Percentiles rank a stretch among this genome's conserved stretches.
Conservation (phyloP, 139 green algal genomes). For the Chlorella sorokiniana region DNA sequence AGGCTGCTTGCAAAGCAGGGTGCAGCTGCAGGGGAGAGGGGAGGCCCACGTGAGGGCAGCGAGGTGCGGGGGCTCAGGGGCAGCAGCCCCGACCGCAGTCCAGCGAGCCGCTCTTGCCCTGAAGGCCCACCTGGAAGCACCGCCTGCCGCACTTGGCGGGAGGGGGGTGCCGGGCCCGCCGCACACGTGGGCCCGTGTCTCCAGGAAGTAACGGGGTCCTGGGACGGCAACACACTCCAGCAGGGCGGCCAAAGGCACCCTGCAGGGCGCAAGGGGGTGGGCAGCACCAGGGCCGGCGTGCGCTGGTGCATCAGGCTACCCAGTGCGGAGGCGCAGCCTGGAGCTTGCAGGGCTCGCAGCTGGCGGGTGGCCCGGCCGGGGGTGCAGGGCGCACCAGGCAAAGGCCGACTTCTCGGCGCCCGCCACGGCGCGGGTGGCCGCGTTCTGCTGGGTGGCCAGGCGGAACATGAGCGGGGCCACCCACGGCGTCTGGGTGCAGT, state of each 20-base stretch:
- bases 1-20: slow-evolving; percentile 53
- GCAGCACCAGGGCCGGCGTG: no score
- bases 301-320: no score
- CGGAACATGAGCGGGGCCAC: slow-evolving; percentile 52
- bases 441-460: slow-evolving; percentile 45
- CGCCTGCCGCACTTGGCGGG: background rate
- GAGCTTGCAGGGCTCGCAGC: background rate
- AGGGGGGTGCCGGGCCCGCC: slow-evolving; percentile 22
- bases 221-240: slow-evolving; percentile 24
- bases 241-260: slow-evolving; percentile 40
- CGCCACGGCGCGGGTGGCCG: slow-evolving; percentile 35
- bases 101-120: background rate
- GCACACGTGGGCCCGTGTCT: slow-evolving; percentile 4
- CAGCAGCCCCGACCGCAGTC: background rate
- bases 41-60: background rate
- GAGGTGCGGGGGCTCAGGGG: background rate
- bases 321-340: background rate
- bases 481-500: slow-evolving; percentile 32
- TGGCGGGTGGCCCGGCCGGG: no score
- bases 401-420: slow-evolving; percentile 56
- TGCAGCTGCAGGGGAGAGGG: slow-evolving; percentile 27
- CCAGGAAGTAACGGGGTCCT: slow-evolving; percentile 36
- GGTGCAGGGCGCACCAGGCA: slow-evolving; percentile 38
- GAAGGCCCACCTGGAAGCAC: slow-evolving; percentile 21
- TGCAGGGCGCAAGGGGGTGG: background rate